Percentiles rank a stretch among this genome's conserved stretches.
phyloP scores from a whole-genome alignment of 805 yeast genomes.

The Yueomyces sp. region DNA sequence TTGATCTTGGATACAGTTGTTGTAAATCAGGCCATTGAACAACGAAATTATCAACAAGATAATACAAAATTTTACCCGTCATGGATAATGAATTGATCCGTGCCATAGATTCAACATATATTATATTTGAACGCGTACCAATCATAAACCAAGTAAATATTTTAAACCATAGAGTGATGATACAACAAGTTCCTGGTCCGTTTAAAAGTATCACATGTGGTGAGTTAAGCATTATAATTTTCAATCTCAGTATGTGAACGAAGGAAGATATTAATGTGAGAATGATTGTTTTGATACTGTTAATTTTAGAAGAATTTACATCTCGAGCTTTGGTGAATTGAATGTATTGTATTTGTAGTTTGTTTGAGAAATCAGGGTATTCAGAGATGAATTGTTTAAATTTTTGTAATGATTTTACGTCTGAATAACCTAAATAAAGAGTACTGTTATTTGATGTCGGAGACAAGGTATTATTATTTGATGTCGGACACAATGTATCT shows the following conservation, averaged over 20 bases:
- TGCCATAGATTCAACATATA: slow-evolving; percentile 82
- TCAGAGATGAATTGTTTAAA: slow-evolving; percentile 20
- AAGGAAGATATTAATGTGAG: slow-evolving; percentile 19
- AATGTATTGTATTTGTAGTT: slow-evolving; percentile 9
- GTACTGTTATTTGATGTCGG: slow-evolving; percentile 23
- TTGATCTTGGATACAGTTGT: slow-evolving; percentile 43
- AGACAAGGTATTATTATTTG: too few relatives aligned
- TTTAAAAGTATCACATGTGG: slow-evolving; percentile 24
- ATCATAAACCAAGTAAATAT: slow-evolving; percentile 10
- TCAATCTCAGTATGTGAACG: slow-evolving; percentile 7
- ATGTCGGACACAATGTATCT: slow-evolving; percentile 20
- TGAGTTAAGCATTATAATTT: slow-evolving; percentile 9
- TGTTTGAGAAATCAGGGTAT: background rate
- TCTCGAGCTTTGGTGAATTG: slow-evolving; percentile 23
- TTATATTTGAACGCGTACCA: slow-evolving; percentile 46
- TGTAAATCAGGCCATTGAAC: slow-evolving; percentile 79
- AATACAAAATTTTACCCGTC: slow-evolving; percentile 59
- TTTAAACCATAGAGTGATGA: slow-evolving; percentile 19
- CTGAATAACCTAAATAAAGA: slow-evolving; percentile 20
- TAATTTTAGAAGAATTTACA: slow-evolving; percentile 25
- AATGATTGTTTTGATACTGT: slow-evolving; percentile 24
- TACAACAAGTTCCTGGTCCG: slow-evolving; percentile 27
- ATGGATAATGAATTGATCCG: slow-evolving; percentile 62
- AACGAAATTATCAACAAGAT: slow-evolving; percentile 60
- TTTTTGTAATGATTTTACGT: slow-evolving; percentile 25